Evolutionary conservation across 306 rosid species (phyloP), one percentile per base, ranked within the genome.

Genomic region (Gleditsia sinensis): DNA sequence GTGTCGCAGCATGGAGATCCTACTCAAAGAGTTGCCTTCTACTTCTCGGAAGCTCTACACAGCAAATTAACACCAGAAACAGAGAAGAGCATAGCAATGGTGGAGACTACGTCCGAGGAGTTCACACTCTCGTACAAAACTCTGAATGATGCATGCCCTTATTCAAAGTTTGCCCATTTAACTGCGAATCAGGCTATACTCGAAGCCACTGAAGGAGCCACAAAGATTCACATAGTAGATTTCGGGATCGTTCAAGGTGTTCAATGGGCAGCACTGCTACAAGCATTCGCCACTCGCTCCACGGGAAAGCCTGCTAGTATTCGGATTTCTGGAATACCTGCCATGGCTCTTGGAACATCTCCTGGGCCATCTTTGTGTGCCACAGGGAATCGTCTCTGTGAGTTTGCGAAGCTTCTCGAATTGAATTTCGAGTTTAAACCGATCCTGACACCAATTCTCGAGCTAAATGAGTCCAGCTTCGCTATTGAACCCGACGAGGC

Each of bases 171-270:
- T 19, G 95, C 98, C 2, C 98, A 94, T 78, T 72, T 94, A 78
- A 94, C 98, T 0, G 98, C 98, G 1, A 94, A 94, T 54, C 98
- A 94, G 77, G 98, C 98, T 0, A 91, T 94, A 1, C 86, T 94
- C 2, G 98, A 94, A 80, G 95, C 94, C 20, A 88, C 95, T 0
- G 96, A 90, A 56, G 82, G 77, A 9, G 83, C 91, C 0, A 65
- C 80, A 0, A 82, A 85, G 80, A 86, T 94, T 78, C 98, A 94
- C 78, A 87, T 94, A 19, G 90, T 94, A 25, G 98, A 94, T 78
- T 94, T 94, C 48, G 98, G 98, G 6, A 90, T 94, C 16, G 93
- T 89, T 2, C 98, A 94, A 60, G 98, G 98, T 1, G 83, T 94
- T 77, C 98, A 94, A 67, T 94, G 98, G 98, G 93, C 98, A 10